Base-by-base conservation (phyloP, 257 asterid genomes). In the Solanum neorickii region DNA sequence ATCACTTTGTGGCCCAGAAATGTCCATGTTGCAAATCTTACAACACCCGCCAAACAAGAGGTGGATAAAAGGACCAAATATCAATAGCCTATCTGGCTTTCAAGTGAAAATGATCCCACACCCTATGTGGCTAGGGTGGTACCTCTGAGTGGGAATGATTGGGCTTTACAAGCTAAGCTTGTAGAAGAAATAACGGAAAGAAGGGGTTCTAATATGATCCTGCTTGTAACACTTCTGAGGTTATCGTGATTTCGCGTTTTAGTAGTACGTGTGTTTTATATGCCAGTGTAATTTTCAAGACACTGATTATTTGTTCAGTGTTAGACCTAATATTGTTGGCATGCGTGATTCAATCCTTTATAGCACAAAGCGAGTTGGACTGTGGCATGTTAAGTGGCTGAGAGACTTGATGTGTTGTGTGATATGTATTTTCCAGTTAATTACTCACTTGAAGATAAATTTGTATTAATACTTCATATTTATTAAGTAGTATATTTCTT, bases 1-100 rank as follows among this genome's bases (percentile, higher is more conserved):
- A 90, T 86, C 95, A 94, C 42, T 44, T 93, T 39, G 87, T 94
- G 42, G 95, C 91, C 39, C 96, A 93, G 52, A 94, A 94, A 87
- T 94, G 95, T 89, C 94, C 92, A 1, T 88, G 87, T 56, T 94
- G 96, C 95, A 92, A 89, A 73, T 94, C 98, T 29, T 93, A 93
- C 92, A 93, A 94, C 89, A 93, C 96, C 60, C 95, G 96, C 35
- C 92, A 87, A 84, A 93, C 90, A 12, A 88, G 97, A 88, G 92
- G 92, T 60, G 85, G 89, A 87, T 90, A 86, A 27, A 44, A 1
- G 78, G 42, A 60, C n/a, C 52, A 60, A 2, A 16, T 84, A 59
- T 1, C 78, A 68, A 23, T n/a, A 23, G 11, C 1, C 52, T 12
- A 2, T 84, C 60, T 62, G 56, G 62, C 10, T 8, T 25, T 68